These are phyloP conservation scores for Apium graveolens DNA, from an alignment of 129 eudicot species.

Conservation along the genomic window DNA sequence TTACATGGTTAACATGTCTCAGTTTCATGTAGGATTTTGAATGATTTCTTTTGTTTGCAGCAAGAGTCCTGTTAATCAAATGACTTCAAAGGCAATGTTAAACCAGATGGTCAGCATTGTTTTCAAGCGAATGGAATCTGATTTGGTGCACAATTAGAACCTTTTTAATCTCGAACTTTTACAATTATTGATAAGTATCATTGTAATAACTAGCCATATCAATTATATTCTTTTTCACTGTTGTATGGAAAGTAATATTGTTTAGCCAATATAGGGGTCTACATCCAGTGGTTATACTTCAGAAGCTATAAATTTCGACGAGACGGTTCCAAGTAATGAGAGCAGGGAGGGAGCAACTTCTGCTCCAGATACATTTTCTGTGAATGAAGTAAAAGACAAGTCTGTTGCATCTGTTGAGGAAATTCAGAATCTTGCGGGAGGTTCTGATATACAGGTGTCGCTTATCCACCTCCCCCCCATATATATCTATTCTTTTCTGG, in stretches of 20 bases:
- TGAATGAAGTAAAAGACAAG: slow-evolving; percentile 35
- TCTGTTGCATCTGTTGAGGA: slow-evolving; percentile 70
- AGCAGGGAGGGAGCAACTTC: slow-evolving; percentile 38
- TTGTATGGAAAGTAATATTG: slow-evolving; percentile 15
- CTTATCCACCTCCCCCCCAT: background rate
- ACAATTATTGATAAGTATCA: background rate
- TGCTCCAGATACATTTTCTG: slow-evolving; percentile 35
- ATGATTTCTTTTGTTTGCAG: slow-evolving; percentile 30
- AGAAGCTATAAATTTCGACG: slow-evolving; percentile 37
- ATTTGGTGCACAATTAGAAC: slow-evolving; percentile 46
- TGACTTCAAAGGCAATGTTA: slow-evolving; percentile 97
- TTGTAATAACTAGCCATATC: background rate
- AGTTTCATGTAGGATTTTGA: slow-evolving; percentile 16
- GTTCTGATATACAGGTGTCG: slow-evolving; percentile 85
- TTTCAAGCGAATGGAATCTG: slow-evolving; percentile 90
- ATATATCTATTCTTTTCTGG: no score
- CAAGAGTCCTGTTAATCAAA: slow-evolving; percentile 99
- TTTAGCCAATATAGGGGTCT: slow-evolving; percentile 32
- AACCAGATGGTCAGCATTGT: slow-evolving; percentile 96
- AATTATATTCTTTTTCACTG: slow-evolving; percentile 8
- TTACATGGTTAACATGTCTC: slow-evolving; percentile 7
- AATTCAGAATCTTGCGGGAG: slow-evolving; percentile 86
- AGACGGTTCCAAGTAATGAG: slow-evolving; percentile 36
- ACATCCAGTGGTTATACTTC: slow-evolving; percentile 34
- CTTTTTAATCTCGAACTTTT: background rate